Evolutionary conservation across 2,329 filamentous ascomycete genomes (phyloP).

Genomic region (Aureobasidium melanogenum): DNA sequence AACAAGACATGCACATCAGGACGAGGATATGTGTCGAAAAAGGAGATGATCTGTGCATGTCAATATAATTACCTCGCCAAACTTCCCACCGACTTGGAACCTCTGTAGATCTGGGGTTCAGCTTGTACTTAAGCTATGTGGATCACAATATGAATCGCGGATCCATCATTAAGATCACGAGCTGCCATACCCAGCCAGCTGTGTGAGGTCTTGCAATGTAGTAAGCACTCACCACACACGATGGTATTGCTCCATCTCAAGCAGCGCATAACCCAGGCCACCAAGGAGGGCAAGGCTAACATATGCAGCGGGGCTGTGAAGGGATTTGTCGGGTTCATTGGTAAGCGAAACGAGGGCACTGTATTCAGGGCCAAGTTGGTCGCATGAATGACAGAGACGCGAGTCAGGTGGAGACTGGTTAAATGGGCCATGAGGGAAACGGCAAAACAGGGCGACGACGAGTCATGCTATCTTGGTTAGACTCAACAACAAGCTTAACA

Average conservation of each 20-base stretch:
- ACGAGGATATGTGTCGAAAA: too few relatives aligned
- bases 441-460: background rate
- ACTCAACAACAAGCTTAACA: background rate
- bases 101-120: slow-evolving; percentile 2
- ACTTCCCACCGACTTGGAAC: background rate
- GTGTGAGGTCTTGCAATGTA: background rate
- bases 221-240: background rate
- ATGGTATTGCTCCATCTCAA: background rate
- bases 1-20: background rate
- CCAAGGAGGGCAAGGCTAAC: too few relatives aligned
- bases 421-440: background rate
- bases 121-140: background rate
- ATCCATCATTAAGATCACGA: background rate
- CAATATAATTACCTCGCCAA: background rate
- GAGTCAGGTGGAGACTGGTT: background rate
- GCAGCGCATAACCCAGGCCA: background rate
- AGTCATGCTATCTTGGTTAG: background rate
- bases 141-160: background rate
- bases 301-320: background rate
- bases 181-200: background rate
- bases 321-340: background rate
- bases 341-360: background rate
- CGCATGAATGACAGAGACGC: background rate
- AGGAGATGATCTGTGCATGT: background rate
- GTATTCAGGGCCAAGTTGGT: background rate